A percentile compares a stretch with the other conserved stretches of the same genome.
Conservation (phyloP, 306 rosid species). For the Purshia tridentata region DNA sequence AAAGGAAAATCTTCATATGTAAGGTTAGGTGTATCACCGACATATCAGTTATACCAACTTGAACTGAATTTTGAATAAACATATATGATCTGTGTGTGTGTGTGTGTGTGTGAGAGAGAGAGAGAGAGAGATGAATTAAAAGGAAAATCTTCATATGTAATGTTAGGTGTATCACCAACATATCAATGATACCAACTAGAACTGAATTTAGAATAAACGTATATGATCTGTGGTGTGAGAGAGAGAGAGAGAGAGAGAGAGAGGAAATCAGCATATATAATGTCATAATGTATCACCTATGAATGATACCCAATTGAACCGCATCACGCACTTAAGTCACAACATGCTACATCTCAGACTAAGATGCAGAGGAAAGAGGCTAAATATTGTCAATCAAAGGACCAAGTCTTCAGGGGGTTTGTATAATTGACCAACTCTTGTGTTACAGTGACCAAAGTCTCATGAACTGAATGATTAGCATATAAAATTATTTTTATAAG, state of each 20-base stretch:
- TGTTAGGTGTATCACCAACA: background rate
- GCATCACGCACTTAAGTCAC: background rate
- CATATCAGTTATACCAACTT: too few species aligned
- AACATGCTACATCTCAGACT: background rate
- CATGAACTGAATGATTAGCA: background rate
- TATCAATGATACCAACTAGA: background rate
- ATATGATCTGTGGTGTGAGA: too few species aligned
- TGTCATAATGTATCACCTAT: background rate
- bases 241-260: too few species aligned
- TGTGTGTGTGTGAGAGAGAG: background rate
- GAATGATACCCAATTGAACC: background rate
- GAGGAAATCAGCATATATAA: background rate
- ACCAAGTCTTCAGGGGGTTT: background rate
- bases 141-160: background rate
- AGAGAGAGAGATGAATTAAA: background rate
- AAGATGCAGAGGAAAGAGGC: background rate
- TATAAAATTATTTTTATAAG: background rate
- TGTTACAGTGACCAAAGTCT: background rate
- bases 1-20: too few species aligned
- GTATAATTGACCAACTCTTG: background rate
- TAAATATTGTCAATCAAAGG: background rate
- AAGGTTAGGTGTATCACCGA: too few species aligned
- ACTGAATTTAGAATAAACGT: background rate
- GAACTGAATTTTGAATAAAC: too few species aligned
- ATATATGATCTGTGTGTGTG: too few species aligned